Base-by-base conservation (phyloP, 108 stramenopile species). In the Aureococcus anophagefferens region DNA sequence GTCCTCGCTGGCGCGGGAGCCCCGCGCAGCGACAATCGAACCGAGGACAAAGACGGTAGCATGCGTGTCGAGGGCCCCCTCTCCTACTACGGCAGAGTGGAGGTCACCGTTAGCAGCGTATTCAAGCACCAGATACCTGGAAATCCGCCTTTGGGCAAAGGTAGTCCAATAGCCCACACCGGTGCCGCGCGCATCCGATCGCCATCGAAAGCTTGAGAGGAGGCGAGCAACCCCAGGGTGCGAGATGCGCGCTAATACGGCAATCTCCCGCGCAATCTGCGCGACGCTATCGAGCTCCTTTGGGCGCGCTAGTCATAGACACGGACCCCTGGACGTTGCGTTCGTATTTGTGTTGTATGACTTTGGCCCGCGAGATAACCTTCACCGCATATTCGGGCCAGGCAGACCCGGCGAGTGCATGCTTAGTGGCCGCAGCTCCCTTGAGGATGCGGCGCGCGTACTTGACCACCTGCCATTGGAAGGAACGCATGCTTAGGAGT, bases 361-460 rank as follows among this genome's bases (percentile, higher is more conserved):
- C 84, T 68, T 85, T 88, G 67, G 89, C 81, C 15, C 88, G 89
- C 30, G 66, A 4, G n/a, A 80, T 67, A 28, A 76, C 51, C 67
- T 98, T 98, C 59, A 96, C 93, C 11, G 98, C 98, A 81, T 79
- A 97, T 73, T 96, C 95, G 4, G 93, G 86, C 98, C 98, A 98
- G 35, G 86, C 74, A 16, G 90, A 88, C 34, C 90, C 81, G 0
- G 94, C 84, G n/a, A n/a, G n/a, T n/a, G n/a, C n/a, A n/a, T n/a
- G n/a, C n/a, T n/a, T n/a, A n/a, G n/a, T n/a, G n/a, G n/a, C n/a
- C n/a, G n/a, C n/a, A n/a, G n/a, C n/a, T n/a, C n/a, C n/a, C 51
- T 80, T 81, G 59, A 87, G 79, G 40, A 96, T 95, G 35, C 86
- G 89, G 0, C 94, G 85, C 13, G 95, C 94, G 72, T 96, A 95